A percentile compares a stretch with the other conserved stretches of the same genome.
phyloP scores from a whole-genome alignment of 2,329 filamentous ascomycete species.

The Trichoderma lentiforme region DNA sequence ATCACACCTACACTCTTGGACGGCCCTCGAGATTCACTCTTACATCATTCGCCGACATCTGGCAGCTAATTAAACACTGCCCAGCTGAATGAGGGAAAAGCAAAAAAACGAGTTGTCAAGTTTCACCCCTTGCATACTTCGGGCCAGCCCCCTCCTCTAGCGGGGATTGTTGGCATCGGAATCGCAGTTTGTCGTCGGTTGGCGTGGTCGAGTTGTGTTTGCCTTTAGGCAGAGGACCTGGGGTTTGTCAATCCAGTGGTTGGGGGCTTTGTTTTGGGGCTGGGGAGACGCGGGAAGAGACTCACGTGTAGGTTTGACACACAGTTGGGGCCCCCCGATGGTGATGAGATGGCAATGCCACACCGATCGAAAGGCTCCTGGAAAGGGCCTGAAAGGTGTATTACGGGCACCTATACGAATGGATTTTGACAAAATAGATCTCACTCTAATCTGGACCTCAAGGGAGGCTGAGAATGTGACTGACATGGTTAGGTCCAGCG shows the following conservation, averaged over 20 bases:
- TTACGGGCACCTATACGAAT: not conserved
- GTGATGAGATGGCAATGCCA: not conserved
- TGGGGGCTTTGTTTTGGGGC: not conserved
- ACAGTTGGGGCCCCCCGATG: not conserved
- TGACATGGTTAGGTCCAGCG: not conserved
- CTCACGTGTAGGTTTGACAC: not conserved
- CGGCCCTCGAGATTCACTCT: conserved; percentile 1
- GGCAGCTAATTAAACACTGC: not conserved
- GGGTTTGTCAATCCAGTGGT: not conserved
- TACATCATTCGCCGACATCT: not conserved
- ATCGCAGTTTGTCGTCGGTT: not conserved
- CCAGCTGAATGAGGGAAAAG: not conserved
- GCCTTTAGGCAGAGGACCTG: not conserved
- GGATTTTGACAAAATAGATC: not conserved
- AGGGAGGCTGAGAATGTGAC: not conserved
- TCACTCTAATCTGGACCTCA: not conserved
- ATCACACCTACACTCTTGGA: not conserved
- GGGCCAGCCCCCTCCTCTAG: not conserved
- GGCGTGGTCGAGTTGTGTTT: not conserved
- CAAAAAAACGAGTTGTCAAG: not conserved
- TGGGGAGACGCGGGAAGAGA: not conserved
- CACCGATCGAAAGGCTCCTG: not conserved
- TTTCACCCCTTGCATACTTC: not conserved
- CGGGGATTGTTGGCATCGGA: not conserved
- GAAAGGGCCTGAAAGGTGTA: not conserved